Base-by-base conservation (phyloP, 805 yeast species). In the Metschnikowia henanensis region DNA sequence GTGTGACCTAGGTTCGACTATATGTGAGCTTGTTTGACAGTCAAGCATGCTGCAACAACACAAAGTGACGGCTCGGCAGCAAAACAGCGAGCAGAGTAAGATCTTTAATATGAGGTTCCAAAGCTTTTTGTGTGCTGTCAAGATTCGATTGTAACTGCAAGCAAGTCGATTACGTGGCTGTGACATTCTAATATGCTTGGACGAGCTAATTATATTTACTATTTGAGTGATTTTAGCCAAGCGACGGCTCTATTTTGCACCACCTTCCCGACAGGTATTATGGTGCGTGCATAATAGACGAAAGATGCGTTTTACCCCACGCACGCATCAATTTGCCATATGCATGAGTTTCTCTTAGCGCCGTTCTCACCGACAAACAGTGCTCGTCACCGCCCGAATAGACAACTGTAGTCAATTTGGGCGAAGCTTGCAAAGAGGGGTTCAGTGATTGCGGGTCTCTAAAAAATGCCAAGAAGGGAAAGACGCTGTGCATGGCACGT, bases 221-320 rank as follows among this genome's bases (percentile, higher is more conserved):
- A n/a, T 30, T 37, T 5, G 33, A 19, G 35, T 30, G 40, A 21
- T 30, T 20, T 16, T 16, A 17, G 31, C 22, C 30, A 22, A 5
- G 3, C 18, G 22, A 22, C 21, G 31, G 32, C 12, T 39, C 36
- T 17, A 13, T 10, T 28, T 39, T 18, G 21, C 43, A 19, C 43
- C 18, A 33, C 37, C 43, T 39, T 32, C 43, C 43, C 43, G 32
- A 28, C 37, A 23, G 30, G 17, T 6, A 25, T n/a, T n/a, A n/a
- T 15, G 4, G 30, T 13, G n/a, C 3, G 16, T 28, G 37, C 37
- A 39, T 33, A 15, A 20, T 17, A 33, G 16, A 20, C 34, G 19
- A 19, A 33, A 26, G 8, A 23, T 23, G 26, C 26, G 12, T 23
- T 9, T 30, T 16, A 28, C 6, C 30, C 16, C 30, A 12, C 13